Base-by-base conservation (phyloP, 1,284 basidiomycete species). In the Cutaneotrichosporon arboriforme region DNA sequence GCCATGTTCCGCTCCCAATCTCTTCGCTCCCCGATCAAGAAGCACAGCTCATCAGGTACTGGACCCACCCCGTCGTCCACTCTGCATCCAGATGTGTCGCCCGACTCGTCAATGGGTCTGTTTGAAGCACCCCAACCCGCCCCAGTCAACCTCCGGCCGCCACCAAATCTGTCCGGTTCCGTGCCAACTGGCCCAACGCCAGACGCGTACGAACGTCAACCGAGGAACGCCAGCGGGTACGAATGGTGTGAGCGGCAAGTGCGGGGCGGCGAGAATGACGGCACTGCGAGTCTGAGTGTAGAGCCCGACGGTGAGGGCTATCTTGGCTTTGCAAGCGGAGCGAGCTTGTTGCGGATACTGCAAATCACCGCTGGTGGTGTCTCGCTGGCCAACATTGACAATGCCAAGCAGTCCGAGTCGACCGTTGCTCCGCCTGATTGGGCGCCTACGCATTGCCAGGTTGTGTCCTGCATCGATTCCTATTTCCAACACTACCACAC, bases 401-500 rank as follows among this genome's bases (percentile, higher is more conserved):
- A 31, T 7, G 10, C 26, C 26, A 31, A 31, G 26, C 26, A 31
- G 26, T 31, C 26, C 10, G 26, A 31, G 10, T 10, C n/a, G n/a
- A n/a, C 26, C 26, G 33, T 9, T 14, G 18, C 46, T n/a, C 54
- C 62, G 1, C 22, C 37, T 1, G 15, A 31, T 36, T 57, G 52
- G 53, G 31, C 22, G 21, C 57, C 56, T 14, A 44, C 57, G 9
- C 33, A 48, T 14, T 22, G 14, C 4, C 41, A 61, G 22, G 36
- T 46, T 21, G 5, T 18, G 7, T 17, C 34, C n/a, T 64, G 47
- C 46, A 46, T 65, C 39, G 58, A 60, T 31, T 48, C 56, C 17
- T 65, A 65, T 51, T 65, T 67, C 39, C n/a, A 26, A 4, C 51
- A 57, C 26, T 67, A 61, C 46, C 64, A 66, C 37, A 51, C 52